Evolutionary conservation across 257 asterid genomes (phyloP).

Genomic region (Solanum gandarillasii): DNA sequence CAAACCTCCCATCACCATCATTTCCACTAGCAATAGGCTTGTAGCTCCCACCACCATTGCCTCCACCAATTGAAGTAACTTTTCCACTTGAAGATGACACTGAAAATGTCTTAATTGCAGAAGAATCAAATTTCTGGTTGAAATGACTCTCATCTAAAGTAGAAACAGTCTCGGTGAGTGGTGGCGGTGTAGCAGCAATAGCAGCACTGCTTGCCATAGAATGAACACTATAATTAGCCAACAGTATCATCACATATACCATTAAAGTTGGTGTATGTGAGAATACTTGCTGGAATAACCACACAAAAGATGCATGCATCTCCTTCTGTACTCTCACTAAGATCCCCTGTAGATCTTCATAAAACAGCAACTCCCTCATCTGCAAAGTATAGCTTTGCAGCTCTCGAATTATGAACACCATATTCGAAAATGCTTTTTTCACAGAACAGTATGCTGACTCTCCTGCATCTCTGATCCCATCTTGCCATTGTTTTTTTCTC

Average conservation of each 20-base stretch:
- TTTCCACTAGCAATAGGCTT: conserved; percentile 47
- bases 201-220: conserved; percentile 54
- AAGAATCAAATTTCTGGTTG: conserved; percentile 39
- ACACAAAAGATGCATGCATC: conserved; percentile 81
- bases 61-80: conserved; percentile 48
- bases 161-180: conserved; percentile 16
- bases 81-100: conserved; percentile 48
- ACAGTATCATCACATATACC: conserved; percentile 86
- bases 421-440: conserved; percentile 78
- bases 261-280: conserved; percentile 85
- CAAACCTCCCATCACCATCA: conserved; percentile 69
- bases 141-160: conserved; percentile 23
- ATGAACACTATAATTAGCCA: conserved; percentile 81
- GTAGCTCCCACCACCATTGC: conserved; percentile 52
- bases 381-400: conserved; percentile 66
- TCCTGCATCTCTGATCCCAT: conserved; percentile 49
- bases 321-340: conserved; percentile 67
- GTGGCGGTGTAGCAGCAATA: conserved; percentile 34
- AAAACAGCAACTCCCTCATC: conserved; percentile 60
- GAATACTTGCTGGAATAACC: conserved; percentile 94
- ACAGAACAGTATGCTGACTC: conserved; percentile 71
- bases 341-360: conserved; percentile 79
- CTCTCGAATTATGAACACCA: conserved; percentile 93
- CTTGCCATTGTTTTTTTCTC: conserved; percentile 71
- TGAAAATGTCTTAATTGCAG: conserved; percentile 28